A percentile compares a stretch with the other conserved stretches of the same genome.
Conservation (phyloP, 495 filamentous ascomycete species). For the Hypoxylon fragiforme region DNA sequence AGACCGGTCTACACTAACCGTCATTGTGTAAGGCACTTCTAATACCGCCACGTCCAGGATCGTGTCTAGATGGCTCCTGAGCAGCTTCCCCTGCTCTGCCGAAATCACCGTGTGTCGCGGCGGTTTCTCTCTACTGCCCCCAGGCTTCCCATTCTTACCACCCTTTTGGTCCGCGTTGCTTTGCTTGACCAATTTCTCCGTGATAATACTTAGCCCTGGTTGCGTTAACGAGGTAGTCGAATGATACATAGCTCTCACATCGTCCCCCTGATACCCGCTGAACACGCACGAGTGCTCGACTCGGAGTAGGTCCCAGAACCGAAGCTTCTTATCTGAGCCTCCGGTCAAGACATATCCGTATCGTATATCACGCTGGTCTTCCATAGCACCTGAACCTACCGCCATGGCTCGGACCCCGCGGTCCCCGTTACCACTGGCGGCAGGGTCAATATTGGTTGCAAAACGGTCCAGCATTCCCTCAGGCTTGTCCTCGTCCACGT, state of each 20-base stretch:
- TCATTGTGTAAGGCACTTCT: conserved; percentile 90
- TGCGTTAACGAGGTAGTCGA: conserved; percentile 58
- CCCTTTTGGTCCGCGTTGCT: conserved; percentile 44
- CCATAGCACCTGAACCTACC: conserved; percentile 54
- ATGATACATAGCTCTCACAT: conserved; percentile 67
- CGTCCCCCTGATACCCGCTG: conserved; percentile 74
- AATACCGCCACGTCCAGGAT: conserved; percentile 87
- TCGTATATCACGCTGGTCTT: conserved; percentile 62
- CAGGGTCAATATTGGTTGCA: conserved; percentile 68
- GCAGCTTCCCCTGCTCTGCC: conserved; percentile 79
- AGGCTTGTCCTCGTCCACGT: conserved; percentile 84
- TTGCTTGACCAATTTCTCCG: conserved; percentile 64
- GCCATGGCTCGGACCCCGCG: conserved; percentile 64
- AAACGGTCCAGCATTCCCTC: conserved; percentile 90
- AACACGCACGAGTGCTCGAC: conserved; percentile 75
- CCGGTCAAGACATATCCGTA: conserved; percentile 79
- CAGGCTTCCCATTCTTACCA: conserved; percentile 35
- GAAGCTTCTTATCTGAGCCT: conserved; percentile 85
- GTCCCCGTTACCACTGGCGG: conserved; percentile 50
- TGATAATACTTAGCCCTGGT: conserved; percentile 70
- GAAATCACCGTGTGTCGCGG: conserved; percentile 86
- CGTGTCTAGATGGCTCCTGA: conserved; percentile 85
- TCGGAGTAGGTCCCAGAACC: conserved; percentile 85
- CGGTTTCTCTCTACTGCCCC: conserved; percentile 47
- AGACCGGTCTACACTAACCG: conserved; percentile 85